Conservation (phyloP, 2,329 filamentous ascomycete genomes). For the Teratosphaeria viscida region DNA sequence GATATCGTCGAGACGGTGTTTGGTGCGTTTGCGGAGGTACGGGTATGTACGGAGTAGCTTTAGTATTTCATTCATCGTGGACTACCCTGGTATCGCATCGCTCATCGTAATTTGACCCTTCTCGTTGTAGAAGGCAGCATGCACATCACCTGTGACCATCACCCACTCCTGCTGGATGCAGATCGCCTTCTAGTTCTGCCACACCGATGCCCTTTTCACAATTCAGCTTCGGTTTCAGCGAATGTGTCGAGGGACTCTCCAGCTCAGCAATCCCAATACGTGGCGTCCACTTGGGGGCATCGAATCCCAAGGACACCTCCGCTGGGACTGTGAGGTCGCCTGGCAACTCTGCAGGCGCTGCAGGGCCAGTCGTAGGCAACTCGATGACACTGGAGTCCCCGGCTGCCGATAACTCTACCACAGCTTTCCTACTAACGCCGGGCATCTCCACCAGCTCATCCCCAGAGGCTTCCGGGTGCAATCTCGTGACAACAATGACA, state of each 20-base stretch:
- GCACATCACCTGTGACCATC: background rate
- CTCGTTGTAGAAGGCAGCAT: background rate
- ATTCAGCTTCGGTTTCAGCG: background rate
- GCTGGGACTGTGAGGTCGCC: background rate
- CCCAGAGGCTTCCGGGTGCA: constrained; percentile 3
- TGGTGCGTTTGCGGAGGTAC: background rate
- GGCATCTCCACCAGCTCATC: background rate
- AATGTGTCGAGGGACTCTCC: background rate
- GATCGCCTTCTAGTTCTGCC: background rate
- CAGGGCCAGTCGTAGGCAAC: background rate
- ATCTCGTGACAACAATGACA: constrained; percentile 13
- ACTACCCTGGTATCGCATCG: background rate
- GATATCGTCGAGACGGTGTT: background rate
- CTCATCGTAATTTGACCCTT: background rate
- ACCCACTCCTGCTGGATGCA: background rate
- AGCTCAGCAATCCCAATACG: background rate
- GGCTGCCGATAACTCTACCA: constrained; percentile 3
- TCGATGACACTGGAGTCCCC: constrained; percentile 1
- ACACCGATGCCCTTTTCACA: background rate
- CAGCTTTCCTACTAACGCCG: background rate
- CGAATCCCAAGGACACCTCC: background rate
- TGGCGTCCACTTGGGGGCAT: background rate
- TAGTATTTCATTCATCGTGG: background rate
- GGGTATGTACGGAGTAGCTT: background rate
- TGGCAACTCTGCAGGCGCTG: constrained; percentile 2